These are phyloP conservation scores for Cutaneotrichosporon sp. DNA, from an alignment of 1,284 basidiomycete genomes.

Conservation along the genomic window DNA sequence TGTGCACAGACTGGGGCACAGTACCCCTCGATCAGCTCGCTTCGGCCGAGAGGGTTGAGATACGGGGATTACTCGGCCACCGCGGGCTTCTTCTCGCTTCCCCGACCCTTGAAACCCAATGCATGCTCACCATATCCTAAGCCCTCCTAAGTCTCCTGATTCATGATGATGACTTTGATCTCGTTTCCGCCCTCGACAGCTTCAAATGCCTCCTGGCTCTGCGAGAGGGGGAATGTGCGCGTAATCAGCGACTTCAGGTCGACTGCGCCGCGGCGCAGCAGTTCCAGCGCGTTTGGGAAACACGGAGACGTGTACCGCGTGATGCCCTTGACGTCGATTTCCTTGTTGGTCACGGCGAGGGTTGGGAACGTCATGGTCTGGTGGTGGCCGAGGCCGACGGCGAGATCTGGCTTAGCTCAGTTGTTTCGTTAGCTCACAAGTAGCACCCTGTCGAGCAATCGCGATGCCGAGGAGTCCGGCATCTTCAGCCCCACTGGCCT, in stretches of 20 bases:
- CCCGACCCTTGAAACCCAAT: background rate
- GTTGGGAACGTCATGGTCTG: slow-evolving; percentile 48
- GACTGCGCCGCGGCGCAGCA: slow-evolving; percentile 58
- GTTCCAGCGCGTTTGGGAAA: slow-evolving; percentile 57
- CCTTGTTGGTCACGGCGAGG: slow-evolving; percentile 60
- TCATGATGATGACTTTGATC: slow-evolving; percentile 50
- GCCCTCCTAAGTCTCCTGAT: slow-evolving; percentile 36
- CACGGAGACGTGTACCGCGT: slow-evolving; percentile 51
- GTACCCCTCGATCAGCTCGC: background rate
- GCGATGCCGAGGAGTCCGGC: slow-evolving; percentile 60
- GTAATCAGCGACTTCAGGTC: slow-evolving; percentile 60
- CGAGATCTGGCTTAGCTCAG: slow-evolving; percentile 37
- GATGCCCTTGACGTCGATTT: slow-evolving; percentile 68
- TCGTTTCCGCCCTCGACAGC: slow-evolving; percentile 56
- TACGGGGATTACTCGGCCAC: background rate
- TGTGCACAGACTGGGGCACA: background rate
- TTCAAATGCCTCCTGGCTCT: slow-evolving; percentile 57
- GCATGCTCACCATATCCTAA: background rate
- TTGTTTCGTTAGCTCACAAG: slow-evolving; percentile 32
- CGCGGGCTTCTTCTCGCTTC: background rate
- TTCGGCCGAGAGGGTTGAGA: background rate
- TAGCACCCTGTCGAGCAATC: slow-evolving; percentile 64
- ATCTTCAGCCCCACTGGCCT: slow-evolving; percentile 63
- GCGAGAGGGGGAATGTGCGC: slow-evolving; percentile 58
- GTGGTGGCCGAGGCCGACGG: slow-evolving; percentile 47